Evolutionary conservation across 768 basidiomycete species (phyloP).

Genomic region (Tephrocybe sp.): DNA sequence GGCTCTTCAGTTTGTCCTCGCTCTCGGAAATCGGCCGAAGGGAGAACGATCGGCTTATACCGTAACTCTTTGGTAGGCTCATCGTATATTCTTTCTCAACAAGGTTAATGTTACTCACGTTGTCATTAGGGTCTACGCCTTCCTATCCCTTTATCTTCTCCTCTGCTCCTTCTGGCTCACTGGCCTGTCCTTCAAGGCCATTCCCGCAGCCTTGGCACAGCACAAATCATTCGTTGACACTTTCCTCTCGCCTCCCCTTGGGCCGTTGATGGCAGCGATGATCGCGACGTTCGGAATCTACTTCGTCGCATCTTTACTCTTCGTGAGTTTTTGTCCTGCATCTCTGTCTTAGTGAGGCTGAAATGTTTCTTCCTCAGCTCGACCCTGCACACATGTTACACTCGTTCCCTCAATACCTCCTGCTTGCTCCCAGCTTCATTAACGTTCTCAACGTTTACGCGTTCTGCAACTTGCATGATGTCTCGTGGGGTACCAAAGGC

Average conservation of each 20-base stretch:
- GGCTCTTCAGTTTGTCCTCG: constrained; percentile 60
- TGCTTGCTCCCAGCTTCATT: constrained; percentile 88
- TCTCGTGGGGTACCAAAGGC: constrained; percentile 94
- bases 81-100: neutral
- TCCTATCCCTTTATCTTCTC: constrained; percentile 82
- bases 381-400: constrained; percentile 98
- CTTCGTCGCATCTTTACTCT: constrained; percentile 79
- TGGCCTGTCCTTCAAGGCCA: constrained; percentile 66
- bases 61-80: constrained; percentile 69
- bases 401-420: constrained; percentile 88
- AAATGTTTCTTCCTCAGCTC: constrained; percentile 46
- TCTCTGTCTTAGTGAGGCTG: neutral
- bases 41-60: constrained; percentile 78
- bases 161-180: constrained; percentile 88
- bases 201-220: constrained; percentile 47
- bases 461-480: constrained; percentile 95
- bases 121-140: constrained; percentile 70
- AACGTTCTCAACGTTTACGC: constrained; percentile 96
- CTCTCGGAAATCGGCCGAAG: constrained; percentile 80
- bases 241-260: constrained; percentile 79
- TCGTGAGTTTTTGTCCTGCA: constrained; percentile 48
- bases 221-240: constrained; percentile 54
- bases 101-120: neutral
- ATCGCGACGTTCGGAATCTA: constrained; percentile 90
- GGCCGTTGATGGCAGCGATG: constrained; percentile 83